Conservation (phyloP, 768 basidiomycete genomes). For the Pulveroboletus sp. region DNA sequence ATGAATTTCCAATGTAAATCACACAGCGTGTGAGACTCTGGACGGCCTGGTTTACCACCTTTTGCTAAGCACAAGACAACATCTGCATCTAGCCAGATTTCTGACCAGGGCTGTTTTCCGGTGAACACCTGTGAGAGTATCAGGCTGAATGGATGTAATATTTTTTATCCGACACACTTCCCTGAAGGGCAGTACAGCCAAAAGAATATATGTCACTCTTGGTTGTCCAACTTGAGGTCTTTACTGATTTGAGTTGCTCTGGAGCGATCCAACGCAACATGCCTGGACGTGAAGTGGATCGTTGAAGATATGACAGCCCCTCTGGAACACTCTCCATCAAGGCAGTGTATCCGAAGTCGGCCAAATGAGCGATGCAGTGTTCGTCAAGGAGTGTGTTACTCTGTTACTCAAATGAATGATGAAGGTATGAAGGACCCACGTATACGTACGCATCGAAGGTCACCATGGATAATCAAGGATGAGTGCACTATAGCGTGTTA, state of each 20-base stretch:
- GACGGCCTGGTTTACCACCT: constrained; percentile 3
- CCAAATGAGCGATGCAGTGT: constrained; percentile 33
- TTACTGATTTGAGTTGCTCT: constrained; percentile 30
- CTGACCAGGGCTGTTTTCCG: constrained; percentile 11
- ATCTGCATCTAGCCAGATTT: neutral
- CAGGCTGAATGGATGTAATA: neutral
- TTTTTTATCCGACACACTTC: neutral
- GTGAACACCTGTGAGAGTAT: constrained; percentile 29
- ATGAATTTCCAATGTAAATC: constrained; percentile 9
- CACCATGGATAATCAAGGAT: neutral
- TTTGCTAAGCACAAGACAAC: constrained; percentile 8
- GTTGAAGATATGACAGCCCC: constrained; percentile 2
- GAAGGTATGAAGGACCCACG: neutral
- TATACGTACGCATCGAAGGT: neutral
- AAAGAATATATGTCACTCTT: constrained; percentile 19
- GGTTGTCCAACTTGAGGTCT: constrained; percentile 8
- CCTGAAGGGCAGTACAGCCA: constrained; percentile 30
- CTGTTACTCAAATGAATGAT: neutral
- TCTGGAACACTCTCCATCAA: constrained; percentile 6
- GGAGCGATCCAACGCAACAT: constrained; percentile 46
- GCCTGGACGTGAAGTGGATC: too few relatives aligned
- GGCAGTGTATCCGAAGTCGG: constrained; percentile 50
- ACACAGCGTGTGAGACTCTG: neutral
- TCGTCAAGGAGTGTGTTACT: constrained; percentile 16
- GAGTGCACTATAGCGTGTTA: neutral